Evolutionary conservation across 164 flowering plant genomes (phyloP), one percentile per base, ranked within the genome.

Genomic region (Chloranthus sessilifolius): DNA sequence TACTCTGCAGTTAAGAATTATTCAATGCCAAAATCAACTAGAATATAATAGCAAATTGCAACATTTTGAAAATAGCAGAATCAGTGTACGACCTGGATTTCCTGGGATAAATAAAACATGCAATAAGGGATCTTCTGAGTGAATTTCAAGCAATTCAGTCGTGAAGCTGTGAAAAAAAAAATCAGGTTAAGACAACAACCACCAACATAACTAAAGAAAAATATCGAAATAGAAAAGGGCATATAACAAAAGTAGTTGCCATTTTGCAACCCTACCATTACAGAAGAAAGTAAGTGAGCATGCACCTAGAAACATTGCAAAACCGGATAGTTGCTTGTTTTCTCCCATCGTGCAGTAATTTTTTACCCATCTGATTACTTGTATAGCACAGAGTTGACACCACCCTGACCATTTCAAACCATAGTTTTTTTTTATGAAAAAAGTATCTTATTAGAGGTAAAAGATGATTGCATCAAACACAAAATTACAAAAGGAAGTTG

Each of bases 111-210:
- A 47, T 17, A 85, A 14, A 31, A 91, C 79, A 59, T 82, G 82
- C 11, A 81, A 40, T 31, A 39, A 43, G 15, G 96, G 95, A 50
- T 75, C 61, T 36, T 71, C 66, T 6, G 85, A 68, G 0, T 19
- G 69, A 67, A 91, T 67, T 62, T 88, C 98, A n/a, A 91, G 69
- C 53, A 88, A 42, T 52, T 91, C 96, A 26, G 80, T 71, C n/a
- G 63, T 75, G 48, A 56, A 55, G 56, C 96, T 82, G 64, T 25
- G 53, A 22, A 23, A 4, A 22, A 36, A 28, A 15, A 53, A 48
- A 52, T 7, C 5, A 40, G n/a, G 1, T 24, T 28, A 52, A 52
- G 15, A 9, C 11, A 4, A 11, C 22, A 38, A 38, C 7, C 6
- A 5, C 5, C n/a, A 43, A 38, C 10, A 25, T 11, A 26, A 21